phyloP scores from a whole-genome alignment of 2,329 filamentous ascomycete genomes.

The Penicillium sp. region DNA sequence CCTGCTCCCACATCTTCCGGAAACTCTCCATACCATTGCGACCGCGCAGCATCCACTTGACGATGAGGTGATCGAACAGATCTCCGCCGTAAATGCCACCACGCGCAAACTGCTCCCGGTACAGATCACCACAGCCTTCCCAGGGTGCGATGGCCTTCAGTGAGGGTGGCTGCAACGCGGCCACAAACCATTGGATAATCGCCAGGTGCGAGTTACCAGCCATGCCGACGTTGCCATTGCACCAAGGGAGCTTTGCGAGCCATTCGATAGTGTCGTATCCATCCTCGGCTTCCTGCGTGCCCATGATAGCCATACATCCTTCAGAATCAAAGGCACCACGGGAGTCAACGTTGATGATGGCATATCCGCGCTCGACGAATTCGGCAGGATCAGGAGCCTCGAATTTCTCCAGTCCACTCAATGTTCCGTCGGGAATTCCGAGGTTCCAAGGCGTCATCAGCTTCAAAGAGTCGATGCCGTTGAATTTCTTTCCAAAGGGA shows the following conservation, averaged over 20 bases:
- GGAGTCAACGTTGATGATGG: slow-evolving; percentile 39
- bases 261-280: slow-evolving; percentile 50
- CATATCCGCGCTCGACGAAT: slow-evolving; percentile 37
- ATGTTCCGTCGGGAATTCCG: slow-evolving; percentile 34
- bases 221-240: slow-evolving; percentile 48
- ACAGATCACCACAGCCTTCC: slow-evolving; percentile 53
- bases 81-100: slow-evolving; percentile 45
- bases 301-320: slow-evolving; percentile 42
- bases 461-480: slow-evolving; percentile 39
- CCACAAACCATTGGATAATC: slow-evolving; percentile 48
- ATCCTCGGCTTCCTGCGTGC: slow-evolving; percentile 49
- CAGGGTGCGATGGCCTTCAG: slow-evolving; percentile 44
- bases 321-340: slow-evolving; percentile 40
- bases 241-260: slow-evolving; percentile 48
- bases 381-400: slow-evolving; percentile 46
- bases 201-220: slow-evolving; percentile 50
- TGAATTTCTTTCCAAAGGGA: slow-evolving; percentile 51
- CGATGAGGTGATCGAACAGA: slow-evolving; percentile 45
- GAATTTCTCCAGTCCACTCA: slow-evolving; percentile 44
- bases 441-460: slow-evolving; percentile 44
- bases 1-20: slow-evolving; percentile 45
- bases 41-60: slow-evolving; percentile 41
- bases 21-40: slow-evolving; percentile 44
- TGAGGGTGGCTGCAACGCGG: slow-evolving; percentile 44
- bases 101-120: slow-evolving; percentile 50